phyloP scores from a whole-genome alignment of 176 grass and related monocot genomes.

The Canna indica region DNA sequence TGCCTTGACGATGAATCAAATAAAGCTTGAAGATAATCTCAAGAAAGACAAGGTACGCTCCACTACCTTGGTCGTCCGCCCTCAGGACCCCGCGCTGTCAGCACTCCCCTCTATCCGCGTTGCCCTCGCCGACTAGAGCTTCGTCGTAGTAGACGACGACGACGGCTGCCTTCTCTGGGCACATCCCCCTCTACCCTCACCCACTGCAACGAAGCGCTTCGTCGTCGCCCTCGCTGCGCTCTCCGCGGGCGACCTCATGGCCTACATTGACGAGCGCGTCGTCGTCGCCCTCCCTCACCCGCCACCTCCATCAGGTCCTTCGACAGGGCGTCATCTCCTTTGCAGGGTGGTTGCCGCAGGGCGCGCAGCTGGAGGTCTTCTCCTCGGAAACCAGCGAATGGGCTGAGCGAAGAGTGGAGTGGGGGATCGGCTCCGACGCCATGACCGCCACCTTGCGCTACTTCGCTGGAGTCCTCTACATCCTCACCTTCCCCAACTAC shows the following conservation, averaged over 20 bases:
- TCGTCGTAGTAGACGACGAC: slow-evolving; percentile 35
- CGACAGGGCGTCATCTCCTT: no score
- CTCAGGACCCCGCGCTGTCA: slow-evolving; percentile 14
- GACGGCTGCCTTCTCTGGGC: slow-evolving; percentile 32
- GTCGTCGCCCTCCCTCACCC: no score
- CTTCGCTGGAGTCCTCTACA: slow-evolving; percentile 6
- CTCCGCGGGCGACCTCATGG: slow-evolving; percentile 38
- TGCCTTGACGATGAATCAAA: no score
- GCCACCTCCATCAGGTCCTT: no score
- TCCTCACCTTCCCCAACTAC: slow-evolving; percentile 1
- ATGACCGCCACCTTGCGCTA: no score
- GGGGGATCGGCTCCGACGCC: no score
- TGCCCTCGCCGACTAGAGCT: slow-evolving; percentile 23
- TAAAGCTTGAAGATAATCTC: no score
- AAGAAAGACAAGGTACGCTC: no score
- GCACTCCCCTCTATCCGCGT: slow-evolving; percentile 29
- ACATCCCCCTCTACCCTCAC: slow-evolving; percentile 46
- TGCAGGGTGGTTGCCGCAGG: no score
- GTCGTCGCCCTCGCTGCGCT: slow-evolving; percentile 39
- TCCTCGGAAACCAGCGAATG: no score
- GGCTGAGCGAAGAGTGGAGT: no score
- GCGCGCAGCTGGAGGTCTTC: no score
- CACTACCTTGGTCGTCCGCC: slow-evolving; percentile 24
- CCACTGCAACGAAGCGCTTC: slow-evolving; percentile 22
- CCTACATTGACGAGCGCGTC: slow-evolving; percentile 41